A percentile compares a stretch with the other conserved stretches of the same genome.
Conservation (phyloP, 1,284 basidiomycete species). For the Mycosarcoma mackinlayi region DNA sequence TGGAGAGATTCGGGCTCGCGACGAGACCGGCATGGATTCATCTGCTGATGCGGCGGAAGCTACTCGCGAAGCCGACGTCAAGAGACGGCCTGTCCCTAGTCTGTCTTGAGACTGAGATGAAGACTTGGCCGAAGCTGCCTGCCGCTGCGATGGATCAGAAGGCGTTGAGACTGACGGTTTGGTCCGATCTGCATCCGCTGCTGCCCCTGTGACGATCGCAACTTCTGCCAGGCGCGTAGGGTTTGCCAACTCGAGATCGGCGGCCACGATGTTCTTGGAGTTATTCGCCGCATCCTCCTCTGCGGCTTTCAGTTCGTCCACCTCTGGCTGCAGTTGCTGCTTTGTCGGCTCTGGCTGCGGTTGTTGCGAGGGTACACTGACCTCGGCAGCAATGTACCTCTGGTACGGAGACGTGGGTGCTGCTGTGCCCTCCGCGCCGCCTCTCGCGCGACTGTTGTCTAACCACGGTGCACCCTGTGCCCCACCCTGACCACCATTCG, state of each 20-base stretch:
- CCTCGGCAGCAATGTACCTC: conserved; percentile 2
- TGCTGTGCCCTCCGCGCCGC: background rate
- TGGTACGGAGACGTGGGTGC: conserved; percentile 1
- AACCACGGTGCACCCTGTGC: conserved; percentile 4
- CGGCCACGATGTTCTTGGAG: background rate
- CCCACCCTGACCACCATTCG: background rate
- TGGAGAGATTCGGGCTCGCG: conserved; percentile 2
- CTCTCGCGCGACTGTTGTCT: conserved; percentile 1
- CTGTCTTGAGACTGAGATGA: too few species aligned
- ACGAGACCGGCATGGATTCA: too few species aligned
- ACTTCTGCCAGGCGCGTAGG: background rate
- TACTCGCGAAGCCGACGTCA: too few species aligned
- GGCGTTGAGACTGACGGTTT: too few species aligned
- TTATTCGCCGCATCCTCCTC: conserved; percentile 4
- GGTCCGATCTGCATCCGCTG: too few species aligned
- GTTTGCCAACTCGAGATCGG: background rate
- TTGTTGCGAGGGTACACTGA: too few species aligned
- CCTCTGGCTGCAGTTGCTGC: background rate
- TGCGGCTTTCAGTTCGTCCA: background rate
- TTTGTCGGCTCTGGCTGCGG: background rate
- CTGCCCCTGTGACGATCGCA: background rate
- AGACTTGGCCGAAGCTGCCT: too few species aligned
- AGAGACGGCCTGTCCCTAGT: too few species aligned
- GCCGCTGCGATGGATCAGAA: too few species aligned
- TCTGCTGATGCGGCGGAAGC: too few species aligned